A percentile compares a stretch with the other conserved stretches of the same genome.
Evolutionary conservation across 2,329 filamentous ascomycete genomes (phyloP).

Genomic region (Aspergillus clavatus): DNA sequence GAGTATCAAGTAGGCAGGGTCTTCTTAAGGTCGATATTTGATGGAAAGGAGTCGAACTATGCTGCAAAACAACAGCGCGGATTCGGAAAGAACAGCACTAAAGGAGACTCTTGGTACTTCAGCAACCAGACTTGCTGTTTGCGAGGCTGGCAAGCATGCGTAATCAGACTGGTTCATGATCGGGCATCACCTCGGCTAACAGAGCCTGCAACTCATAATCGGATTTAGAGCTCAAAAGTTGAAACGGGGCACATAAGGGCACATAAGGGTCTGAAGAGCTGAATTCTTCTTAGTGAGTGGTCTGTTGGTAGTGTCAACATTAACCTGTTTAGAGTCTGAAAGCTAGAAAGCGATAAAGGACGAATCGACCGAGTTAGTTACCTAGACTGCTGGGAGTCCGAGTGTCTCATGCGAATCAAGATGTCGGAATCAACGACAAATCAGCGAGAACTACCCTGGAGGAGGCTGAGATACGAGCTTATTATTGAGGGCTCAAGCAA

Average conservation of each 20-base stretch:
- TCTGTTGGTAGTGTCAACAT: neutral
- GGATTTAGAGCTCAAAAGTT: too few relatives aligned
- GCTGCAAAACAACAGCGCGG: neutral
- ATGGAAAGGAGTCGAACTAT: neutral
- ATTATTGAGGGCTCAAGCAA: neutral
- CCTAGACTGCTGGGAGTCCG: neutral
- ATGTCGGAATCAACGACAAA: neutral
- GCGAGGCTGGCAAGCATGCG: neutral
- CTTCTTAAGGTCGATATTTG: neutral
- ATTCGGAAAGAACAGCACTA: too few relatives aligned
- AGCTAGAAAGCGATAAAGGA: neutral
- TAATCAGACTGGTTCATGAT: neutral
- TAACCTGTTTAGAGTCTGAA: neutral
- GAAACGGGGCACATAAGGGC: too few relatives aligned
- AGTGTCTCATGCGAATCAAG: neutral
- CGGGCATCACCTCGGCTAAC: neutral
- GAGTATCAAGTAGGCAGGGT: neutral
- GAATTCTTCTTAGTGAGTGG: neutral
- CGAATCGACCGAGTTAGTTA: neutral
- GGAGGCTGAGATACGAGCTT: too few relatives aligned
- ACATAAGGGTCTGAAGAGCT: too few relatives aligned
- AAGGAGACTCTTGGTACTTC: neutral
- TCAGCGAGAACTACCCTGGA: neutral
- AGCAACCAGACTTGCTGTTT: neutral
- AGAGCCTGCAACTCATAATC: neutral